Conservation (phyloP, 2,329 filamentous ascomycete genomes). For the Botrytis medusae region DNA sequence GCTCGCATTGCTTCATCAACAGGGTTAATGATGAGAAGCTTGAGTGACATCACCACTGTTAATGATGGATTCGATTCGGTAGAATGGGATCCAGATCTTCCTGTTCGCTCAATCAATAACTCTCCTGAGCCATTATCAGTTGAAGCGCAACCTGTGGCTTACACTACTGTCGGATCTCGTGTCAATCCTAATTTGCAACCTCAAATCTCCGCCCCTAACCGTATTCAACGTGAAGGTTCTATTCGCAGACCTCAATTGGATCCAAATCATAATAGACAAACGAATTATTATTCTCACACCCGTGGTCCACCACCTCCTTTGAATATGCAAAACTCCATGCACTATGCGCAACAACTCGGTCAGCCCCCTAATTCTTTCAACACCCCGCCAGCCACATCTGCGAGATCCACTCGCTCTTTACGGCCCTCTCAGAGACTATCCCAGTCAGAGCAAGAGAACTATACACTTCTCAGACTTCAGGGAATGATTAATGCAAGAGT, state of each 20-base stretch:
- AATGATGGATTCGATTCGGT: slow-evolving; percentile 38
- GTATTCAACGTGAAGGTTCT: slow-evolving; percentile 41
- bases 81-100: slow-evolving; percentile 38
- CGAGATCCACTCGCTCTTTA: slow-evolving; percentile 17
- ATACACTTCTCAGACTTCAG: slow-evolving; percentile 21
- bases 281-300: slow-evolving; percentile 29
- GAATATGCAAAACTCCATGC: slow-evolving; percentile 37
- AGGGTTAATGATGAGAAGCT: not conserved
- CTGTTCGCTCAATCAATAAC: slow-evolving; percentile 29
- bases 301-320: slow-evolving; percentile 33
- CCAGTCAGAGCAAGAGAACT: slow-evolving; percentile 23
- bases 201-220: slow-evolving; percentile 39
- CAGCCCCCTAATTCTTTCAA: slow-evolving; percentile 24
- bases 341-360: slow-evolving; percentile 37
- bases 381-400: slow-evolving; percentile 17
- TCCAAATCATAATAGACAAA: slow-evolving; percentile 28
- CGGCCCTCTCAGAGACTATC: slow-evolving; percentile 13
- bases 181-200: slow-evolving; percentile 37
- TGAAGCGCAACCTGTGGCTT: slow-evolving; percentile 37
- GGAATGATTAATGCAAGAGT: slow-evolving; percentile 17
- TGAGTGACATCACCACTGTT: not conserved
- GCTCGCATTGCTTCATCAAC: slow-evolving; percentile 15
- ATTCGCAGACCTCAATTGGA: slow-evolving; percentile 35
- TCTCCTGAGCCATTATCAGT: slow-evolving; percentile 37
- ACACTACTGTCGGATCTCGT: slow-evolving; percentile 41